Evolutionary conservation across 139 green algal genomes (phyloP).

Genomic region (Edaphochlamys debaryana): DNA sequence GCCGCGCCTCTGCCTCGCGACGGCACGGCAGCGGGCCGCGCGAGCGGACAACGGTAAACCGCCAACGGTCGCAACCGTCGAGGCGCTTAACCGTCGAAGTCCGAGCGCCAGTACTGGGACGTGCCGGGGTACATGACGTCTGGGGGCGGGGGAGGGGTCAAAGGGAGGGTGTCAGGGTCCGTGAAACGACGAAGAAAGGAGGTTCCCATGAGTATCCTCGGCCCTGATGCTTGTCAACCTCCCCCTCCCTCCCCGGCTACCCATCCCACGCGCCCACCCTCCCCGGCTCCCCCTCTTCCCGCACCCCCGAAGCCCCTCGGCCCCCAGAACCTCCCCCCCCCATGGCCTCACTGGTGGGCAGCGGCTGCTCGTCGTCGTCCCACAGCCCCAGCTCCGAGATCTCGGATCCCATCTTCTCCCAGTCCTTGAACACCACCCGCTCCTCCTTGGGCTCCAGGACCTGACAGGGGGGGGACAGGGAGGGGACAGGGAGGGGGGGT

Average conservation of each 20-base stretch:
- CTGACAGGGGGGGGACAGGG: slow-evolving; percentile 14
- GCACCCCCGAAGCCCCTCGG: too few relatives aligned
- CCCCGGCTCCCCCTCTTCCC: neutral
- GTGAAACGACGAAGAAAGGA: too few relatives aligned
- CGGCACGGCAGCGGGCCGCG: too few relatives aligned
- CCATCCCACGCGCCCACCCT: neutral
- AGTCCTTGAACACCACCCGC: slow-evolving; percentile 63
- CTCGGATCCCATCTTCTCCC: slow-evolving; percentile 61
- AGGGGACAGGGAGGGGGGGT: too few relatives aligned
- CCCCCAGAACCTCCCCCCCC: neutral
- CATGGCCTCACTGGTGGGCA: slow-evolving; percentile 56
- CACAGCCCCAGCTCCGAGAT: slow-evolving; percentile 61
- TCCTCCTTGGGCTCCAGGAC: slow-evolving; percentile 71
- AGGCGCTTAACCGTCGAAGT: slow-evolving; percentile 57
- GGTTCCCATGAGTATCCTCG: too few relatives aligned
- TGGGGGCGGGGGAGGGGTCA: slow-evolving; percentile 3
- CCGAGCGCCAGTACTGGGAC: slow-evolving; percentile 59
- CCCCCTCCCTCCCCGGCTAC: too few relatives aligned
- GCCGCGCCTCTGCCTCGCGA: too few relatives aligned
- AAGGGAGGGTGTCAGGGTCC: too few relatives aligned
- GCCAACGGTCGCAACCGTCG: too few relatives aligned
- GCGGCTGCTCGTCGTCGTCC: slow-evolving; percentile 68
- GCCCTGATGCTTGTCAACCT: too few relatives aligned
- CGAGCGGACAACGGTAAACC: too few relatives aligned
- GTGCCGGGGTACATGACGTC: slow-evolving; percentile 71